Base-by-base conservation (phyloP, 2,329 filamentous ascomycete genomes). In the Talaromyces sp. region DNA sequence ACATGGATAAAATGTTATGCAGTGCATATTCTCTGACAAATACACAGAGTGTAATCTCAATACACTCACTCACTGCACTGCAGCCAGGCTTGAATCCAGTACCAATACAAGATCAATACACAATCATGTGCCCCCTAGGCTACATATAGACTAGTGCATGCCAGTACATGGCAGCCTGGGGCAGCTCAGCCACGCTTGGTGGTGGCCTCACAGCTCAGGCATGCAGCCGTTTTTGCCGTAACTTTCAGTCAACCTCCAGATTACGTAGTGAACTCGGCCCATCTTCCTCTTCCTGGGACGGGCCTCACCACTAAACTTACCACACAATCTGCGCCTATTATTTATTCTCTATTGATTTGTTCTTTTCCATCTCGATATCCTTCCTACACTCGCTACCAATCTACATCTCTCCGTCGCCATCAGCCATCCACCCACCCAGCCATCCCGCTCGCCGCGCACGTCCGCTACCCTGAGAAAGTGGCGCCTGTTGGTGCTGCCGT, bases 231-330 rank as follows among this genome's bases (percentile, higher is more conserved):
- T 45, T 8, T 59, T 59, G 56, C 56, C 36, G 56, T 25, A 22
- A 11, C 13, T 25, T 15, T 17, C 13, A 17, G n/a, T 47, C n/a
- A 29, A 51, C 22, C n/a, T 45, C 1, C 27, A 53, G 54, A 59
- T 59, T 59, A 59, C 56, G 56, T 59, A 59, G 56, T 59, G 56
- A 59, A 59, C 36, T 59, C 56, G 34, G 25, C 56, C 38, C 25
- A 40, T 59, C 56, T 59, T 29, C 34, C 36, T 59, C 38, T 27
- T 43, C 36, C n/a, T 56, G 47, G 47, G 47, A 51, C 47, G 25
- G 47, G 29, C 47, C 53, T 58, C 29, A 58, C 29, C 34, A 56
- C n/a, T 38, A 10, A 25, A 59, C 38, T 45, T 27, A 59, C 38
- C 36, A 31, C 34, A 6, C 11, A 58, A 29, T 58, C 36, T 43